These are phyloP conservation scores for Colletotrichum sojae DNA, from an alignment of 2,329 filamentous ascomycete species.

Conservation along the genomic window DNA sequence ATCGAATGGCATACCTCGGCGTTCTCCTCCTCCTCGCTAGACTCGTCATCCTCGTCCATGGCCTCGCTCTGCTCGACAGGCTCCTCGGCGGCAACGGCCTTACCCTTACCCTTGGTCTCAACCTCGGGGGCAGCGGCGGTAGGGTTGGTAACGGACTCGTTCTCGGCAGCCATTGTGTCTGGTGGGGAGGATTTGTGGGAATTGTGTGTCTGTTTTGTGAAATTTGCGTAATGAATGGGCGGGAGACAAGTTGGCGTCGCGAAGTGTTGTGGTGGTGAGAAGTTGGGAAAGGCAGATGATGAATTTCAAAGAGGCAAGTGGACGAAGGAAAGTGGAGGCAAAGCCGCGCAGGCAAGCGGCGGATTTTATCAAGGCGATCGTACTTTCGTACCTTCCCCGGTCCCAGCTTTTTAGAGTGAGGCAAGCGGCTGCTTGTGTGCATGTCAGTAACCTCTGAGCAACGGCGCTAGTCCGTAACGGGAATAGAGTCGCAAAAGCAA, in stretches of 20 bases:
- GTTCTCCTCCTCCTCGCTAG: slow-evolving; percentile 76
- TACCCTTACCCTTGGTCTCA: slow-evolving; percentile 89
- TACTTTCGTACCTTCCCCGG: slow-evolving; percentile 32
- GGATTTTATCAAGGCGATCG: slow-evolving; percentile 39
- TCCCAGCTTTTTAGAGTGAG: slow-evolving; percentile 35
- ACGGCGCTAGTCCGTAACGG: slow-evolving; percentile 17
- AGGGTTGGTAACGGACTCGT: slow-evolving; percentile 63
- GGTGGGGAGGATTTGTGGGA: background rate
- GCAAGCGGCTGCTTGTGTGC: slow-evolving; percentile 26
- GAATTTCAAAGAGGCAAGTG: slow-evolving; percentile 17
- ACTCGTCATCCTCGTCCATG: slow-evolving; percentile 85
- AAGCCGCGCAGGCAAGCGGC: slow-evolving; percentile 26
- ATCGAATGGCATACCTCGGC: slow-evolving; percentile 63
- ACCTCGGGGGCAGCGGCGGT: slow-evolving; percentile 58
- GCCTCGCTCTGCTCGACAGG: slow-evolving; percentile 69
- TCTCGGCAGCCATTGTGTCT: slow-evolving; percentile 64
- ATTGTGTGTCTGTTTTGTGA: slow-evolving; percentile 39
- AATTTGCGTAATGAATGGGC: slow-evolving; percentile 2
- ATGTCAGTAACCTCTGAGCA: slow-evolving; percentile 21
- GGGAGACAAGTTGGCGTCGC: slow-evolving; percentile 6
- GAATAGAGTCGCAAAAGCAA: slow-evolving; percentile 16
- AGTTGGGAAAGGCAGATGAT: slow-evolving; percentile 3
- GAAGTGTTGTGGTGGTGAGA: slow-evolving; percentile 13
- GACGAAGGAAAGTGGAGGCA: slow-evolving; percentile 36
- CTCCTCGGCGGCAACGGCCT: slow-evolving; percentile 72